Percentiles rank a stretch among this genome's conserved stretches.
Evolutionary conservation across 2,329 filamentous ascomycete genomes (phyloP).

Genomic region (Aspergillus sp.): DNA sequence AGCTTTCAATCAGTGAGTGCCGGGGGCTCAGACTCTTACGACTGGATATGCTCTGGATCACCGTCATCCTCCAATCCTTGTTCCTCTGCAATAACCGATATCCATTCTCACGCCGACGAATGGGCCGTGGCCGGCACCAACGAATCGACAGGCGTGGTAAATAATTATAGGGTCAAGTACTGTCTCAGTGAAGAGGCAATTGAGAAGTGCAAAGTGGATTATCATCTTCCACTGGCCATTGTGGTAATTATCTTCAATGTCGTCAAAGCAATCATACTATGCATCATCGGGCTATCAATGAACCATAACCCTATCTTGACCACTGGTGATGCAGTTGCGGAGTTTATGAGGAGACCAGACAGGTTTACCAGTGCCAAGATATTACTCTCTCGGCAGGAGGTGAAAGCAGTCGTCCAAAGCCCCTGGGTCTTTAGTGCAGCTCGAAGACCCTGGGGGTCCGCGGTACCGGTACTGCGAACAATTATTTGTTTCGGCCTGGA

Average conservation of each 20-base stretch:
- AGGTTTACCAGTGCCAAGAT: background rate
- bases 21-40: background rate
- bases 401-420: background rate
- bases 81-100: background rate
- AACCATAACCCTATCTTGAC: background rate
- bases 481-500: background rate
- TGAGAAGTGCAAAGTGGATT: slow-evolving; percentile 16
- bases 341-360: background rate
- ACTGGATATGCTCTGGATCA: slow-evolving; percentile 3
- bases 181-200: slow-evolving; percentile 14
- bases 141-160: background rate
- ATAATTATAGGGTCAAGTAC: background rate
- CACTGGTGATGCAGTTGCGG: background rate
- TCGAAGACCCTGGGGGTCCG: background rate
- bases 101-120: background rate
- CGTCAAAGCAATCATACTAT: slow-evolving; percentile 10
- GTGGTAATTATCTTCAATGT: slow-evolving; percentile 20
- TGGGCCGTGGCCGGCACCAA: slow-evolving; percentile 1
- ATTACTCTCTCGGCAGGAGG: background rate
- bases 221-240: slow-evolving; percentile 13
- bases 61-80: background rate
- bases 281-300: background rate
- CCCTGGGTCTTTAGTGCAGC: background rate
- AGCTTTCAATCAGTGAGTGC: background rate
- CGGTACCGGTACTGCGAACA: background rate